Evolutionary conservation across 768 basidiomycete genomes (phyloP), one percentile per base, ranked within the genome.

Genomic region (Rhizopogon vesiculosus): DNA sequence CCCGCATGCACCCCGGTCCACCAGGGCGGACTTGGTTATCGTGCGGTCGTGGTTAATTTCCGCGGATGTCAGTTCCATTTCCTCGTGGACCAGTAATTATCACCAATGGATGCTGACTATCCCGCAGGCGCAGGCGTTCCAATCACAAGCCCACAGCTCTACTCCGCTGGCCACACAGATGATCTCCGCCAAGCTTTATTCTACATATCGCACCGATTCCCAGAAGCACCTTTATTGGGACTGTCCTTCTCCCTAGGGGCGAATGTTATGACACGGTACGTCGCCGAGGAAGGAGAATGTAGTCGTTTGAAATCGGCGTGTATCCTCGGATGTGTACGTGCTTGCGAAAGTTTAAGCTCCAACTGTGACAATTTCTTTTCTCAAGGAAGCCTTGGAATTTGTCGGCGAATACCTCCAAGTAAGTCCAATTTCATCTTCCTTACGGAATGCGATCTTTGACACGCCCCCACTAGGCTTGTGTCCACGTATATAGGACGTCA

Each of bases 171-270:
- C 31, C 83, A 91, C 59, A 98, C 95, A 8, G 86, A 94, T 60
- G 96, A 99, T 72, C 76, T 94, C 38, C 85, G 93, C 28, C 82
- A 84, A 57, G 89, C 91, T 1, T 67, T 97, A 48, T 77, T 88
- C 61, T 88, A 90, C 72, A 82, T 98, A 53, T 77, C 85, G 2
- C 69, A 81, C 46, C 66, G 69, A 57, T 95, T 86, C 62, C 95
- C 96, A 2, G 72, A 78, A 9, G 92, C 96, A 0, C 90, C 87
- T 3, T 74, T 98, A 39, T 71, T 96, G 16, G 96, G 91, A 13
- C 71, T 97, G 9, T 93, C 95, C 7, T 98, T 96, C 76, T 97
- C 93, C 4, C 81, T 99, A 39, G 97, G 96, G 42, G 90, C 94
- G 42, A 93, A 91, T 67, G 89, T 98, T 38, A 72, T 98, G 62